Evolutionary conservation across 441 rosid genomes (phyloP).

Genomic region (Viola pubescens): DNA sequence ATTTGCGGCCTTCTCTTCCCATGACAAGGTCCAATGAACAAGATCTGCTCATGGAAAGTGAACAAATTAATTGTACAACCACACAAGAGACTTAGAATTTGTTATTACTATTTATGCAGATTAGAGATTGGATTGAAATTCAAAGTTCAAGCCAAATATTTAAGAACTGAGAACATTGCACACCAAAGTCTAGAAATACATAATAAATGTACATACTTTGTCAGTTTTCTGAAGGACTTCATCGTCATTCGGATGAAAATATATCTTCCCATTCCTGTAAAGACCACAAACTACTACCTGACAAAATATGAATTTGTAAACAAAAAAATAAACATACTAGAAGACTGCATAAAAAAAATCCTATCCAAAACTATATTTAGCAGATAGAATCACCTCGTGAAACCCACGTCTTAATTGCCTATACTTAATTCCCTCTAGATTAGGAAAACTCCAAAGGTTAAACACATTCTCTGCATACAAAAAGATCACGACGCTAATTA

Average conservation of each 20-base stretch:
- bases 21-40: constrained; percentile 72
- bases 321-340: constrained; percentile 11
- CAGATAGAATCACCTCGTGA: constrained; percentile 48
- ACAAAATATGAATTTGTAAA: constrained; percentile 19
- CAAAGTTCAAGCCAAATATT: too few relatives aligned
- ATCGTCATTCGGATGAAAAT: constrained; percentile 86
- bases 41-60: constrained; percentile 33
- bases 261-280: constrained; percentile 56
- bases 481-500: constrained; percentile 24
- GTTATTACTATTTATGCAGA: too few relatives aligned
- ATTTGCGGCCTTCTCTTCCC: constrained; percentile 41
- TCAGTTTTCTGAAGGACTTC: constrained; percentile 64
- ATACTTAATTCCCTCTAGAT: constrained; percentile 55
- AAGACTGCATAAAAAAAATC: constrained; percentile 14
- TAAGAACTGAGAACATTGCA: constrained; percentile 3
- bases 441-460: constrained; percentile 70
- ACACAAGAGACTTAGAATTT: too few relatives aligned
- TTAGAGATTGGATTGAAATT: too few relatives aligned
- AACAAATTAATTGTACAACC: neutral
- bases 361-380: constrained; percentile 10
- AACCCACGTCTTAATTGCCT: constrained; percentile 64
- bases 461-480: constrained; percentile 87
- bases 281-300: constrained; percentile 96
- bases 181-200: constrained; percentile 7
- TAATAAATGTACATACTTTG: constrained; percentile 41